Base-by-base conservation (phyloP, 2,329 filamentous ascomycete genomes). In the Beauveria sp. region DNA sequence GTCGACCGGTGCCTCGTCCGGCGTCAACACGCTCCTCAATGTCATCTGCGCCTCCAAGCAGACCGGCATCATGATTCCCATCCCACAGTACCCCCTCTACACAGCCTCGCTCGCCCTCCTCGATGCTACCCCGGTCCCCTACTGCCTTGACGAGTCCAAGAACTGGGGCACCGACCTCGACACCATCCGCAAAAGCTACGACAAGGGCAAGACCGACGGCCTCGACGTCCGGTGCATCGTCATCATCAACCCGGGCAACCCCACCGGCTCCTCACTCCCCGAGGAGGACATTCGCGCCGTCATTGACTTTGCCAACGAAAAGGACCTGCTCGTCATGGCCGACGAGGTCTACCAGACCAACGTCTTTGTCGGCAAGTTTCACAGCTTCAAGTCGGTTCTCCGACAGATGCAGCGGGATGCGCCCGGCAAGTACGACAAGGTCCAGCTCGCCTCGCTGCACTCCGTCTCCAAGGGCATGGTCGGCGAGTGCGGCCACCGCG, bases 261-360 rank as follows among this genome's bases (percentile, higher is more conserved):
- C 94, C 3, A 99, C 94, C 2, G 94, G 94, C 66, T 91, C 92
- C 55, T 94, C 88, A 58, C 84, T 99, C 20, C 80, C 87, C 41
- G 83, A 89, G 66, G 82, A 85, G 22, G 91, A 97, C 70, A 87
- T 99, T 74, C 86, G 88, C 70, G 82, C 83, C 56, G 90, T 97
- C n/a, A 83, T 97, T 67, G 85, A 94, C 65, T 89, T 97, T 65
- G 93, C 94, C 44, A 87, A 86, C 30, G 82, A 92, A 73, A 86
- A 97, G 80, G 85, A 88, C 68, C 83, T 99, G 28, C 92, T 97
- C 61, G 81, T 97, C 66, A 84, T 99, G 70, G 94, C 94, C 57
- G 94, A 99, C 71, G 94, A 99, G 76, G 94, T 99, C 43, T 99
- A 99, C 84, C 94, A 99, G 79, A 97, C 94, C 71, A 99, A 99